Percentiles rank a stretch among this genome's conserved stretches.
Evolutionary conservation across 345 rosid genomes (phyloP).

Genomic region (Salix suchowensis): DNA sequence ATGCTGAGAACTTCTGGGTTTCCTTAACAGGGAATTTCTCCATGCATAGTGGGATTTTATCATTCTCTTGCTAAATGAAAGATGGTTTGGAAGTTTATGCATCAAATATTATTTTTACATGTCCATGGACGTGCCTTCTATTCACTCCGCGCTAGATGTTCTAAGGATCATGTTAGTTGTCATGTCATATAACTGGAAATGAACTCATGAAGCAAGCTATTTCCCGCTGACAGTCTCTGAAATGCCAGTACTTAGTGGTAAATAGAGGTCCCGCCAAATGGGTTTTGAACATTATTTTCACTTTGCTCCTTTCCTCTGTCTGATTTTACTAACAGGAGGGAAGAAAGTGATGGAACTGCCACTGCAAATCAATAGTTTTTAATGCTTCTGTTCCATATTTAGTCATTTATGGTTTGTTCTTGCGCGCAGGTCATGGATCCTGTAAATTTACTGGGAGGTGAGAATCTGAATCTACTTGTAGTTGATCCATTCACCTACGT

Average conservation of each 20-base stretch:
- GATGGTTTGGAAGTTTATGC: not conserved
- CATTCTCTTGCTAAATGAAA: not conserved
- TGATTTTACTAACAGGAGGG: not conserved
- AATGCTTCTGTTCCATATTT: not conserved
- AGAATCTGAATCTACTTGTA: slow-evolving; percentile 12
- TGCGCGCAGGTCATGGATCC: slow-evolving; percentile 73
- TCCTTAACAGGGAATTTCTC: not conserved
- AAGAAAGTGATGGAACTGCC: not conserved
- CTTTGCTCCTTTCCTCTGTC: not conserved
- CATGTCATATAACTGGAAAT: not conserved
- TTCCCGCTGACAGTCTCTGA: not conserved
- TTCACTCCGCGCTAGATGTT: not conserved
- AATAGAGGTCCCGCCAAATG: not conserved
- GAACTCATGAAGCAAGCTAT: not conserved
- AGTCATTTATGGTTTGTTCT: not conserved
- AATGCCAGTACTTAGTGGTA: not conserved
- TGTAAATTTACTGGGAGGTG: slow-evolving; percentile 83
- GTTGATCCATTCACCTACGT: not conserved
- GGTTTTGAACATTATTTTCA: not conserved
- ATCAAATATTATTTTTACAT: not conserved
- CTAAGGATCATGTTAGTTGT: not conserved
- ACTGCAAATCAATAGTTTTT: not conserved
- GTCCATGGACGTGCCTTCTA: not conserved
- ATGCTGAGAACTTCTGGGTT: not conserved
- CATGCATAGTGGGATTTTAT: not conserved